A percentile compares a stretch with the other conserved stretches of the same genome.
Evolutionary conservation across 176 grass and related monocot genomes (phyloP).

Genomic region (Bothriochloa decipiens): DNA sequence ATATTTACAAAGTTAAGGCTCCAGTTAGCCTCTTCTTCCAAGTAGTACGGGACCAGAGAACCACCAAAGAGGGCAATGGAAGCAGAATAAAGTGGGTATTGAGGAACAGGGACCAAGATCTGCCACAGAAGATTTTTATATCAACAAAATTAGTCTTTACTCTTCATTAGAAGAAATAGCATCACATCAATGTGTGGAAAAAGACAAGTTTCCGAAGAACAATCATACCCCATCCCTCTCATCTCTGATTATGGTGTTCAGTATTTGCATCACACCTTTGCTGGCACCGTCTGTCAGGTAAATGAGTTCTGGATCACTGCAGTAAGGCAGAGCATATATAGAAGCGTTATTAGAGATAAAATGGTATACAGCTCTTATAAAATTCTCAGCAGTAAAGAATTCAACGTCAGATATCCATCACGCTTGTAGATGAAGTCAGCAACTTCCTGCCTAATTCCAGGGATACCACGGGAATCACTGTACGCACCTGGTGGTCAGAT

Average conservation of each 20-base stretch:
- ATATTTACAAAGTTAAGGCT: slow-evolving; percentile 68
- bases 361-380: not conserved
- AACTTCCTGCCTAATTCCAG: slow-evolving; percentile 94
- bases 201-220: slow-evolving; percentile 19
- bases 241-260: slow-evolving; percentile 86
- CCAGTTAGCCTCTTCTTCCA: slow-evolving; percentile 98
- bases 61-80: slow-evolving; percentile 85
- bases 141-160: not conserved
- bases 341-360: slow-evolving; percentile 27
- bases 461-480: slow-evolving; percentile 96
- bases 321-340: slow-evolving; percentile 6
- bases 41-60: slow-evolving; percentile 92
- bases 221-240: slow-evolving; percentile 76
- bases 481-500: slow-evolving; percentile 71
- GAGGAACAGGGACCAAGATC: slow-evolving; percentile 99
- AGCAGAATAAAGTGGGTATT: slow-evolving; percentile 98
- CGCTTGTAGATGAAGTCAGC: slow-evolving; percentile 91
- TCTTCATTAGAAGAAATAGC: slow-evolving; percentile 5
- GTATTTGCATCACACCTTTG: slow-evolving; percentile 96
- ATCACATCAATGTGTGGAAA: not conserved
- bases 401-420: slow-evolving; percentile 94
- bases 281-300: slow-evolving; percentile 96
- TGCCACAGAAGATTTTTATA: slow-evolving; percentile 33
- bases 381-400: not conserved
- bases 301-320: slow-evolving; percentile 95